phyloP scores from a whole-genome alignment of 768 basidiomycete species.

The Leccinum olivaceopallidum region DNA sequence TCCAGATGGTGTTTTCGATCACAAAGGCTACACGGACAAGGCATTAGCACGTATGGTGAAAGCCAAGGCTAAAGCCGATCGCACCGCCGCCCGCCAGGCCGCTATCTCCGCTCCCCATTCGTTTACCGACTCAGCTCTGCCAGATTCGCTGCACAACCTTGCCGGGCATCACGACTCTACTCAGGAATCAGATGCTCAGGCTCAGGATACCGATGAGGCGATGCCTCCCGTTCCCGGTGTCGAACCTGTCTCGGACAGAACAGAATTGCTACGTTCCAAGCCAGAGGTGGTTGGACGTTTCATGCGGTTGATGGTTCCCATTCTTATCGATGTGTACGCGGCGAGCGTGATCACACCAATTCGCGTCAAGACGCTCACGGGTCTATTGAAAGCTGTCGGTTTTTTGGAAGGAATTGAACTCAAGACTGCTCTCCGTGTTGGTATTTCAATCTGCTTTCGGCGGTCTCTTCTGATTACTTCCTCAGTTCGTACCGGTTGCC shows the following conservation, averaged over 20 bases:
- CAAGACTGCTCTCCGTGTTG: slow-evolving; percentile 73
- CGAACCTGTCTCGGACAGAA: slow-evolving; percentile 50
- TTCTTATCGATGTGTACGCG: slow-evolving; percentile 98
- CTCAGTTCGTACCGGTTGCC: slow-evolving; percentile 88
- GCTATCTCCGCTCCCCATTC: slow-evolving; percentile 33
- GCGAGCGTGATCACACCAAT: slow-evolving; percentile 90
- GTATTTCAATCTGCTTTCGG: slow-evolving; percentile 28
- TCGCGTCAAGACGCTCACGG: slow-evolving; percentile 85
- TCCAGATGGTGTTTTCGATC: slow-evolving; percentile 93
- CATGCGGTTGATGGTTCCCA: slow-evolving; percentile 87
- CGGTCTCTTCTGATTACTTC: slow-evolving; percentile 11
- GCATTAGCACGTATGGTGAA: slow-evolving; percentile 73
- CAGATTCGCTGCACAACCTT: slow-evolving; percentile 21
- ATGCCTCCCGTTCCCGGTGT: slow-evolving; percentile 34
- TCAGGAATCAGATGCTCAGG: slow-evolving; percentile 38
- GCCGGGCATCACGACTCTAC: slow-evolving; percentile 23
- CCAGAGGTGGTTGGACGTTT: slow-evolving; percentile 79
- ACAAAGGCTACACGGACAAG: slow-evolving; percentile 88
- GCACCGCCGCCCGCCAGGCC: slow-evolving; percentile 66
- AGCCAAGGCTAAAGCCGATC: slow-evolving; percentile 80
- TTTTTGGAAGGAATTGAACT: slow-evolving; percentile 81
- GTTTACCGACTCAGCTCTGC: slow-evolving; percentile 26
- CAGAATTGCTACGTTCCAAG: slow-evolving; percentile 73
- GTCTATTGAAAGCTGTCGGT: slow-evolving; percentile 86
- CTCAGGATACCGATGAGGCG: slow-evolving; percentile 43